Conservation (phyloP, 2,329 filamentous ascomycete genomes). For the Elsinoe fawcettii region DNA sequence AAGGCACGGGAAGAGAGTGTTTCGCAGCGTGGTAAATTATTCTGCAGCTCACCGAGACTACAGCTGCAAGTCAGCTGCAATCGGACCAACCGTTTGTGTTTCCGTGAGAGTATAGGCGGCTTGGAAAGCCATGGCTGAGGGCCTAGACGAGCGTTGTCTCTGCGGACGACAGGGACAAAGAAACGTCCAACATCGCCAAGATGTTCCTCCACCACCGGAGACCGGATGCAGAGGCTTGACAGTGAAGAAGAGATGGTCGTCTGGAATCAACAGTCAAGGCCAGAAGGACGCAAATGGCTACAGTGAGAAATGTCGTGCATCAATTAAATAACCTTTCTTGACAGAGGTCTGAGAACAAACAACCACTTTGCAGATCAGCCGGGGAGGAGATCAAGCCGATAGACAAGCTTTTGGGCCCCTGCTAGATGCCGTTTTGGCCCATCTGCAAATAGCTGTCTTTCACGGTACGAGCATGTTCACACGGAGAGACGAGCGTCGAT, state of each 20-base stretch:
- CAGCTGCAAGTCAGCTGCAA: neutral
- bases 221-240: neutral
- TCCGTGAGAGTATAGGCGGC: slow-evolving; percentile 2
- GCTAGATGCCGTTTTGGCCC: neutral
- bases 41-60: neutral
- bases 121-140: neutral
- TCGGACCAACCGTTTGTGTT: neutral
- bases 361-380: neutral
- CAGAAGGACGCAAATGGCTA: neutral
- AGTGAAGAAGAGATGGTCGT: too few relatives aligned
- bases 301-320: neutral
- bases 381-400: neutral
- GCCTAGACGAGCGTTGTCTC: neutral
- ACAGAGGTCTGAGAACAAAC: neutral
- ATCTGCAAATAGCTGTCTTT: neutral
- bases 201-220: neutral
- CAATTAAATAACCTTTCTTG: neutral
- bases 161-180: neutral
- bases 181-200: neutral
- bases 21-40: neutral
- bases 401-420: slow-evolving; percentile 2
- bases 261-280: too few relatives aligned
- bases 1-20: neutral
- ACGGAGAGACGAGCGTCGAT: neutral
- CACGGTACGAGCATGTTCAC: neutral